Base-by-base conservation (phyloP, 805 yeast genomes). In the Limtongia smithiae region DNA sequence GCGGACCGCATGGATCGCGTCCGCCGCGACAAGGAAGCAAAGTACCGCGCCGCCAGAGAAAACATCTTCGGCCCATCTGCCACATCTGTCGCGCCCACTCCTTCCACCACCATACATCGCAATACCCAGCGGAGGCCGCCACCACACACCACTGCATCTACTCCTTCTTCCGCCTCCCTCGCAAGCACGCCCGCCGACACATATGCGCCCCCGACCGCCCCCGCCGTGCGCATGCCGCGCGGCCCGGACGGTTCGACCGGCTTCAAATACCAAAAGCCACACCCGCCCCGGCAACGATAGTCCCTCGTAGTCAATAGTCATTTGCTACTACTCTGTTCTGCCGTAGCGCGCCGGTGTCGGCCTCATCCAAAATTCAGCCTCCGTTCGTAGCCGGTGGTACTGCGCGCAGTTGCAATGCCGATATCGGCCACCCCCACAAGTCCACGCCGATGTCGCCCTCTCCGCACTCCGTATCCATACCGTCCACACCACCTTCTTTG, bases 1-100 rank as follows among this genome's bases (percentile, higher is more conserved):
- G 21, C 37, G 11, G 57, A 43, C 18, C 41, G 53, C 11, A 15
- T 45, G 11, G 56, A 51, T 20, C 31, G 55, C 7, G 3, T 46
- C 7, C 36, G 55, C 12, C 31, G 41, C 25, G 58, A 54, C 12
- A 54, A 54, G 41, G 55, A 54, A 30, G 48, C 42, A 12, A 49
- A 44, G 30, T 54, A 54, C 31, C 37, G 44, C 5, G 51, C 54
- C 9, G 58, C 47, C 15, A 21, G 58, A 12, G 58, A 54, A 21
- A 37, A 46, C 4, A 44, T 54, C 4, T 54, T 54, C 40, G 57
- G 58, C 2, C n/a, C n/a, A n/a, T n/a, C n/a, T n/a, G n/a, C n/a
- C n/a, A n/a, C n/a, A n/a, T n/a, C n/a, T n/a, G n/a, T n/a, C n/a
- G n/a, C n/a, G n/a, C n/a, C n/a, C n/a, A n/a, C n/a, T n/a, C n/a